phyloP scores from a whole-genome alignment of 176 grass and related monocot genomes.

The Juncus inflexus region DNA sequence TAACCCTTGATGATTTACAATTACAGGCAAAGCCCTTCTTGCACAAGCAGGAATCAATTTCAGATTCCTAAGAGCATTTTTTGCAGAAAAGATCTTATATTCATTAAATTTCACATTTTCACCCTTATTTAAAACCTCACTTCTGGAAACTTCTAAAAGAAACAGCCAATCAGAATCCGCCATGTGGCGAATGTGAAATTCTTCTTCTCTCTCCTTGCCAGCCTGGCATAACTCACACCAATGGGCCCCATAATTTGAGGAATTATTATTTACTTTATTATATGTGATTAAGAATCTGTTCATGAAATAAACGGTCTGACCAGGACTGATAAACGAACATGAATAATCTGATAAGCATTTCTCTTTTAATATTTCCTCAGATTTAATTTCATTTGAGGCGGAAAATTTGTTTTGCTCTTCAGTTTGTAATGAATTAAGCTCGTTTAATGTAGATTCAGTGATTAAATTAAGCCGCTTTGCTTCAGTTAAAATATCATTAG shows the following conservation, averaged over 20 bases:
- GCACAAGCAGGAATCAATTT: conserved; percentile 75
- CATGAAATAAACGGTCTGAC: conserved; percentile 72
- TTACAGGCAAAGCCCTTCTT: conserved; percentile 72
- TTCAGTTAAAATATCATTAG: conserved; percentile 63
- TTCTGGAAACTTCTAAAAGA: conserved; percentile 55
- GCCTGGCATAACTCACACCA: conserved; percentile 45
- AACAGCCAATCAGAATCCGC: conserved; percentile 83
- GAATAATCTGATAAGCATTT: conserved; percentile 21
- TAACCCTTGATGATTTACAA: conserved; percentile 49
- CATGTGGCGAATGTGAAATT: conserved; percentile 55
- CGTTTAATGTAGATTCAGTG: conserved; percentile 45
- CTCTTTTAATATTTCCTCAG: conserved; percentile 15
- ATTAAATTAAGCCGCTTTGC: conserved; percentile 71
- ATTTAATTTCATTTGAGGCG: conserved; percentile 32
- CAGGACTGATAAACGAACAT: conserved; percentile 41
- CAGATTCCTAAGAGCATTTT: conserved; percentile 47
- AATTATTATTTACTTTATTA: conserved; percentile 35
- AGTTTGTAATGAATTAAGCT: conserved; percentile 42
- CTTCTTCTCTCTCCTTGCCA: conserved; percentile 29
- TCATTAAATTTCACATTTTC: conserved; percentile 31
- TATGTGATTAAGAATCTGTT: conserved; percentile 76
- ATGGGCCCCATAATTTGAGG: conserved; percentile 28
- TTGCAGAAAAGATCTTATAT: conserved; percentile 55
- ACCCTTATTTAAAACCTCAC: conserved; percentile 22
- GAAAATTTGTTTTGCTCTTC: conserved; percentile 65